These are phyloP conservation scores for Pleurotus djamor DNA, from an alignment of 768 basidiomycete genomes.

Conservation along the genomic window DNA sequence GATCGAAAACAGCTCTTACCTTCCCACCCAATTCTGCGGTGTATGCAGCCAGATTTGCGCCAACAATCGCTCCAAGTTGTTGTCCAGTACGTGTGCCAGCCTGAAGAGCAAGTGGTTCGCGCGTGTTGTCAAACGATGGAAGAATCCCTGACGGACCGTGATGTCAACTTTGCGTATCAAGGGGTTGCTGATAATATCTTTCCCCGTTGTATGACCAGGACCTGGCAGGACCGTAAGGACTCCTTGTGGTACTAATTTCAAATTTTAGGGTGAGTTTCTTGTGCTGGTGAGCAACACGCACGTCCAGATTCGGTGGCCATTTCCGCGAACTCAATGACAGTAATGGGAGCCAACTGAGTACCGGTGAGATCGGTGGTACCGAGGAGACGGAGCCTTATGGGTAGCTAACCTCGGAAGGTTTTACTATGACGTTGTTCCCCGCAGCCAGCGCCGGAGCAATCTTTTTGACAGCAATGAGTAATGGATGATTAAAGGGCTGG, in stretches of 20 bases:
- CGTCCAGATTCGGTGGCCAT: slow-evolving; percentile 67
- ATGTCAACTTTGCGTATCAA: slow-evolving; percentile 80
- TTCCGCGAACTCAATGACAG: slow-evolving; percentile 74
- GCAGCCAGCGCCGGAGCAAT: slow-evolving; percentile 84
- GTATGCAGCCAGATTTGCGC: slow-evolving; percentile 68
- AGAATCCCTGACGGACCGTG: slow-evolving; percentile 48
- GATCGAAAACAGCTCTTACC: slow-evolving; percentile 29
- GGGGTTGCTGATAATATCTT: slow-evolving; percentile 61
- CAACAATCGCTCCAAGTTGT: slow-evolving; percentile 70
- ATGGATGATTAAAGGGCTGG: slow-evolving; percentile 86
- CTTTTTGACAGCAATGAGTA: slow-evolving; percentile 89
- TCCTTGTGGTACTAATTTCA: slow-evolving; percentile 63
- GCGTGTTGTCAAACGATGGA: neutral
- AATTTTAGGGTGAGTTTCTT: neutral
- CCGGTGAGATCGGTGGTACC: neutral
- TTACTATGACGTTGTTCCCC: slow-evolving; percentile 81
- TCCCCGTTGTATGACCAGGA: slow-evolving; percentile 62
- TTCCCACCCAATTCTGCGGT: slow-evolving; percentile 90
- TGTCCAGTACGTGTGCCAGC: slow-evolving; percentile 80
- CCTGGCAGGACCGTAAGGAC: slow-evolving; percentile 77
- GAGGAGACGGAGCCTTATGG: neutral
- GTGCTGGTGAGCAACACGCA: slow-evolving; percentile 24
- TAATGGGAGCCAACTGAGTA: slow-evolving; percentile 68
- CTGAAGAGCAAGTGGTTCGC: slow-evolving; percentile 28
- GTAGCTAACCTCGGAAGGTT: slow-evolving; percentile 67